Base-by-base conservation (phyloP, 208 protist species). In the Phytomonas sp. region DNA sequence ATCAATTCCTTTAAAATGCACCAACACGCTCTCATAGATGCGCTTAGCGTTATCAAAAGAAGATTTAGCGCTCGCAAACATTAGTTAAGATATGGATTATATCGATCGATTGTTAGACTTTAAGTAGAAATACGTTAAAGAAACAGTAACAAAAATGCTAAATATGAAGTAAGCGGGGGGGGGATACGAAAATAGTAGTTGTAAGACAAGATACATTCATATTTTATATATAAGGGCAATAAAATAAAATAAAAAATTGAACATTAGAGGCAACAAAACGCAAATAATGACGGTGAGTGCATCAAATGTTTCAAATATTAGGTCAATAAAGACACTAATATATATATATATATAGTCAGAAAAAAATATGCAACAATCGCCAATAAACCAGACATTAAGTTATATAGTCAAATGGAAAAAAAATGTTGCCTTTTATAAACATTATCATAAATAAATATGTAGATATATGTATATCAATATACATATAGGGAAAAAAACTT, bases 1-100 rank as follows among this genome's bases (percentile, higher is more conserved):
- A 14, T 88, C 79, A n/a, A 88, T 79, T 29, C 82, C 82, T 65
- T 85, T 82, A 71, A 88, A 88, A 56, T 74, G 81, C 30, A 88
- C 65, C 5, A 88, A 52, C 1, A 65, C 76, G 40, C 61, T 83
- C 29, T 88, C 82, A 32, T 85, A 81, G 5, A 86, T 71, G 59
- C 67, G 65, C 70, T 76, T 67, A 7, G 31, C 34, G 8, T 8
- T 37, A 74, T 78, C 6, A 26, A 56, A 60, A 33, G 40, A 26
- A 11, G 29, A 14, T 29, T 29, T 29, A 66, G n/a, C 30, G 60
- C n/a, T 52, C 36, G 29, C 62, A 31, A 12, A 71, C 23, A 42
- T 26, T 71, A 60, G 3, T 37, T 4, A 31, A 29, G 19, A 71
- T 11, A 36, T 71, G 2, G 10, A 71, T 12, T 29, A 3, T 59